Evolutionary conservation across 1,284 basidiomycete species (phyloP).

Genomic region (Puccinia horiana): DNA sequence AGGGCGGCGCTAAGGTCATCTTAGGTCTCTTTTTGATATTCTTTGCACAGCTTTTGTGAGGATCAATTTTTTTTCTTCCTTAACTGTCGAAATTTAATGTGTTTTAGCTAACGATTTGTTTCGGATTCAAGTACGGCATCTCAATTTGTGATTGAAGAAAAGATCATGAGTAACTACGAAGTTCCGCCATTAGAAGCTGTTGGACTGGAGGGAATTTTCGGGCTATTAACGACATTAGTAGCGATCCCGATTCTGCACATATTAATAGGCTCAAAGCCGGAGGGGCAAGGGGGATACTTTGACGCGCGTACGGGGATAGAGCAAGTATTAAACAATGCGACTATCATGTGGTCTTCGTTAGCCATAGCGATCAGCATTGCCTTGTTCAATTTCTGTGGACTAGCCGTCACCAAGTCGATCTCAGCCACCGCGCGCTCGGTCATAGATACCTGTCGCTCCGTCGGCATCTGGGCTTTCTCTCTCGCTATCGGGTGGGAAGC

Average conservation of each 20-base stretch:
- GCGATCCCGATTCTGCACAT: slow-evolving; percentile 72
- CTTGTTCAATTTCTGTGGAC: slow-evolving; percentile 94
- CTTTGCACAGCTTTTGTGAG: slow-evolving; percentile 95
- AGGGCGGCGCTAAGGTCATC: slow-evolving; percentile 62
- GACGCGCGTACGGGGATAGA: slow-evolving; percentile 85
- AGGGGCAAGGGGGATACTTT: slow-evolving; percentile 74
- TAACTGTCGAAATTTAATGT: slow-evolving; percentile 56
- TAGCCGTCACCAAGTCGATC: slow-evolving; percentile 85
- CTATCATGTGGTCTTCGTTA: slow-evolving; percentile 74
- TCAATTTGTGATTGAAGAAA: slow-evolving; percentile 94
- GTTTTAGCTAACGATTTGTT: not conserved
- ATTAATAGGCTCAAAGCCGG: slow-evolving; percentile 62
- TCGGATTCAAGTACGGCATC: slow-evolving; percentile 69
- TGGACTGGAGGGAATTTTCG: slow-evolving; percentile 91
- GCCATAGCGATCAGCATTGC: slow-evolving; percentile 70
- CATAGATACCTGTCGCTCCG: slow-evolving; percentile 92
- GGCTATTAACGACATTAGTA: slow-evolving; percentile 73
- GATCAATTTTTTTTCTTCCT: slow-evolving; percentile 50
- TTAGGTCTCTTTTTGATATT: slow-evolving; percentile 81
- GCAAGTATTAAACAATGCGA: slow-evolving; percentile 78
- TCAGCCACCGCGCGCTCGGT: slow-evolving; percentile 82
- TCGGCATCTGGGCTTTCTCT: slow-evolving; percentile 86
- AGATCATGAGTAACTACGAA: slow-evolving; percentile 82
- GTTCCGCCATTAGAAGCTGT: slow-evolving; percentile 92
- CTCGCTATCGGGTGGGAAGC: slow-evolving; percentile 90